Percentiles rank a stretch among this genome's conserved stretches.
Conservation (phyloP, 2,329 filamentous ascomycete genomes). For the Fonsecaea pugnacius region DNA sequence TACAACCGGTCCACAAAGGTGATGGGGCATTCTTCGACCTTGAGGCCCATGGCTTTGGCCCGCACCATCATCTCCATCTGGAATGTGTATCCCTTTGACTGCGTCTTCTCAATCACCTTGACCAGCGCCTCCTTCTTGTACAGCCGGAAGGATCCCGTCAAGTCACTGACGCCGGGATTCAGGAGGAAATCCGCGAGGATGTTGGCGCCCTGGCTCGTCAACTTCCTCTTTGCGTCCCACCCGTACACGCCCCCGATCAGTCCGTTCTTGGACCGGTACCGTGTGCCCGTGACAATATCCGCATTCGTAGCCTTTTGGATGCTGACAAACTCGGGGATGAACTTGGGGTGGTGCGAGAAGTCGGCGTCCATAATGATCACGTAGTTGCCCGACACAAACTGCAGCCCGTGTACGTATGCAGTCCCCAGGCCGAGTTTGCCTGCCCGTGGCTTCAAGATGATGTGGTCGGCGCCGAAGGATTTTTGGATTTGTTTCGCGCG, state of each 20-base stretch:
- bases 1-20: conserved; percentile 94
- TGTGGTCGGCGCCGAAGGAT: conserved; percentile 74
- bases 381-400: conserved; percentile 89
- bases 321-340: conserved; percentile 91
- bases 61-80: conserved; percentile 99
- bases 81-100: conserved; percentile 97
- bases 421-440: conserved; percentile 98
- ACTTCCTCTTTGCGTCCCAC: conserved; percentile 90
- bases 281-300: conserved; percentile 95
- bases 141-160: conserved; percentile 91
- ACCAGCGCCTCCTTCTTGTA: conserved; percentile 91
- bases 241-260: conserved; percentile 79
- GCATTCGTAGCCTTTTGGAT: conserved; percentile 77
- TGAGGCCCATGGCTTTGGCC: conserved; percentile 93
- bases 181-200: conserved; percentile 94
- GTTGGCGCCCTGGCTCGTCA: conserved; percentile 79
- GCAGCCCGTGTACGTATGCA: conserved; percentile 90
- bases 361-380: conserved; percentile 99
- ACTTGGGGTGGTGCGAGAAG: conserved; percentile 98
- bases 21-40: conserved; percentile 93
- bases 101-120: conserved; percentile 85
- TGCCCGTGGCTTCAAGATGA: conserved; percentile 82
- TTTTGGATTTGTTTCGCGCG: conserved; percentile 88
- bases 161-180: conserved; percentile 88
- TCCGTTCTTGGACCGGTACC: conserved; percentile 74